phyloP scores from a whole-genome alignment of 2,329 filamentous ascomycete species.

The Aspergillus puulaauensis region DNA sequence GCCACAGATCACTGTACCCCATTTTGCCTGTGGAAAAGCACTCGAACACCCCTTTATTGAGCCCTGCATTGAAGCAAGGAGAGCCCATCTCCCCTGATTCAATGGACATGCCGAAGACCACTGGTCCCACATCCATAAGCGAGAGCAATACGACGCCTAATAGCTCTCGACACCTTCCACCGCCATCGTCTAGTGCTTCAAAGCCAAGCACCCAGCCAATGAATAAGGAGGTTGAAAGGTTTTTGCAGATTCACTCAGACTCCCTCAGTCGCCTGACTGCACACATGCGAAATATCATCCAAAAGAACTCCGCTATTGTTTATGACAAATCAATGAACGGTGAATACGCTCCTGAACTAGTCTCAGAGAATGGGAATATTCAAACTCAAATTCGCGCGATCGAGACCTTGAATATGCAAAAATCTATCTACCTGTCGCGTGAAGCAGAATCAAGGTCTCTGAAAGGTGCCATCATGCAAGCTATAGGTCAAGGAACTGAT shows the following conservation, averaged over 20 bases:
- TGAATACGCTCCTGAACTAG: slow-evolving; percentile 31
- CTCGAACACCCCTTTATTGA: slow-evolving; percentile 5
- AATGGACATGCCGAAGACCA: slow-evolving; percentile 1
- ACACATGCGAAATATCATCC: slow-evolving; percentile 29
- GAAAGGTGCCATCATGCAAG: slow-evolving; percentile 36
- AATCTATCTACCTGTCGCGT: slow-evolving; percentile 25
- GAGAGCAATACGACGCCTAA: neutral
- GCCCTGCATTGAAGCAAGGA: neutral
- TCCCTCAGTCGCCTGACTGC: slow-evolving; percentile 28
- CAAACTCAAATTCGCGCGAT: slow-evolving; percentile 39
- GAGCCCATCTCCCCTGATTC: slow-evolving; percentile 2
- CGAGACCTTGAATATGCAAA: slow-evolving; percentile 31
- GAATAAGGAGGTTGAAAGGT: slow-evolving; percentile 27
- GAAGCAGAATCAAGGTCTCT: slow-evolving; percentile 32
- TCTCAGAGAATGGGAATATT: slow-evolving; percentile 36
- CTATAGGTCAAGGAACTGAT: slow-evolving; percentile 35
- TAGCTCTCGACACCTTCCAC: slow-evolving; percentile 9
- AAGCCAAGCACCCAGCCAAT: slow-evolving; percentile 15
- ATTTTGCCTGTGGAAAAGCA: slow-evolving; percentile 26
- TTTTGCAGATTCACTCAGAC: slow-evolving; percentile 30
- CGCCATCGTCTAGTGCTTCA: slow-evolving; percentile 5
- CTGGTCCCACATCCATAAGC: neutral
- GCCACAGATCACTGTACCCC: slow-evolving; percentile 30
- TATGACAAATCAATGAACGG: slow-evolving; percentile 40
- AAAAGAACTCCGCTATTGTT: slow-evolving; percentile 37